These are phyloP conservation scores for Kodamaea jinghongensis DNA, from an alignment of 805 yeast species.

Conservation along the genomic window DNA sequence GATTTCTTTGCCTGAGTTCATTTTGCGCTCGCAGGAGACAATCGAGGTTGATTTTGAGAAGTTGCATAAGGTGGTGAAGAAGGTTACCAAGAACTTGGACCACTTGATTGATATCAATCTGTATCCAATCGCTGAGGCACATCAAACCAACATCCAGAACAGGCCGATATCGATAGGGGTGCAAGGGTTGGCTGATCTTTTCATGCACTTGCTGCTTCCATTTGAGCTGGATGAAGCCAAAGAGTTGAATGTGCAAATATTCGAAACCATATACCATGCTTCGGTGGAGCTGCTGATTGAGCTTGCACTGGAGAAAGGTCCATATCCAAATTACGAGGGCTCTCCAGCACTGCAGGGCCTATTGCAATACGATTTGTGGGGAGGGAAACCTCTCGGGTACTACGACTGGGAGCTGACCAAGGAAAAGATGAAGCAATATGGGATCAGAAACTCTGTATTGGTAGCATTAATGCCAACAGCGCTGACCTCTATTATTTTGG, in stretches of 20 bases:
- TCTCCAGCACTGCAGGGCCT: constrained; percentile 88
- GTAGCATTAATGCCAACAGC: constrained; percentile 99
- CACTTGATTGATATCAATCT: constrained; percentile 77
- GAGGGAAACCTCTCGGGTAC: constrained; percentile 67
- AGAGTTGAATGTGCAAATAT: constrained; percentile 74
- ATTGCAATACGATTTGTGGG: constrained; percentile 88
- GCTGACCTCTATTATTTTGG: constrained; percentile 92
- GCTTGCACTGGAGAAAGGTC: constrained; percentile 66
- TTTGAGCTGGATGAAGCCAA: constrained; percentile 83
- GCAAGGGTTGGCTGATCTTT: constrained; percentile 94
- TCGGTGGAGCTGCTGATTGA: constrained; percentile 86
- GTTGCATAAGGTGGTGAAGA: constrained; percentile 75
- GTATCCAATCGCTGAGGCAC: constrained; percentile 82
- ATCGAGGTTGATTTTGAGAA: constrained; percentile 63
- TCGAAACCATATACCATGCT: constrained; percentile 94
- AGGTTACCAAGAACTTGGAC: constrained; percentile 75
- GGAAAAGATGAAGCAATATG: constrained; percentile 54
- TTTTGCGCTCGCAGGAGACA: constrained; percentile 31
- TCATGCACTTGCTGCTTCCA: constrained; percentile 75
- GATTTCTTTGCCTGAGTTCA: constrained; percentile 79
- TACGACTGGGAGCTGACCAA: constrained; percentile 81
- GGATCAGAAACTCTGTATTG: constrained; percentile 81
- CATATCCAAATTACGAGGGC: constrained; percentile 71
- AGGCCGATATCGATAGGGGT: constrained; percentile 97
- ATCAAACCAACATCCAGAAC: constrained; percentile 71